Evolutionary conservation across 1,284 basidiomycete species (phyloP).

Genomic region (Agaricales sp.): DNA sequence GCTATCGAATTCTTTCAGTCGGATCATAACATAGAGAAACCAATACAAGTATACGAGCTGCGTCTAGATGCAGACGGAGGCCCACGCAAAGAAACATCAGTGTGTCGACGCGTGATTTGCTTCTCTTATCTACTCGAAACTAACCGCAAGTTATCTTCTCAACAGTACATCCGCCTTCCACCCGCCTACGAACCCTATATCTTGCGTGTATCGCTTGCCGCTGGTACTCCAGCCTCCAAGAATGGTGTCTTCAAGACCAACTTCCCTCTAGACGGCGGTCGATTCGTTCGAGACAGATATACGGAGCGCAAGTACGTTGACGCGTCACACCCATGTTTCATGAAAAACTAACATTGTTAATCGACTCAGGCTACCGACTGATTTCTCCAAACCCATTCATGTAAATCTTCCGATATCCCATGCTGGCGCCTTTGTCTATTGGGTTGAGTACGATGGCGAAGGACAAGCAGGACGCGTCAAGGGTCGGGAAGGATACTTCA

Average conservation of each 20-base stretch:
- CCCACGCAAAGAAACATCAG: conserved; percentile 74
- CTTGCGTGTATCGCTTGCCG: conserved; percentile 79
- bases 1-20: conserved; percentile 81
- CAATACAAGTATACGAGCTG: conserved; percentile 76
- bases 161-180: conserved; percentile 87
- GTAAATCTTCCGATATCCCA: conserved; percentile 91
- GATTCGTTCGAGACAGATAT: conserved; percentile 72
- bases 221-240: conserved; percentile 79
- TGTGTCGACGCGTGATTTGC: conserved; percentile 29
- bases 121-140: conserved; percentile 8
- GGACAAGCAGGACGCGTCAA: conserved; percentile 48
- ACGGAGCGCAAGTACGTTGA: conserved; percentile 63
- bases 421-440: conserved; percentile 90
- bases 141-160: conserved; percentile 10
- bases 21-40: conserved; percentile 33
- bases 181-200: conserved; percentile 86
- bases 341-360: conserved; percentile 10
- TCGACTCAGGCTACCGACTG: conserved; percentile 53
- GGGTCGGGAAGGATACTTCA: conserved; percentile 88
- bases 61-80: conserved; percentile 82
- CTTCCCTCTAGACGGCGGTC: conserved; percentile 86
- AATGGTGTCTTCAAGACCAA: conserved; percentile 91
- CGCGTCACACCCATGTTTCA: conserved; percentile 8
- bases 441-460: conserved; percentile 79
- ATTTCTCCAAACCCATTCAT: conserved; percentile 83